Evolutionary conservation across 2,329 filamentous ascomycete species (phyloP).

Genomic region (Fusarium caatingaense): DNA sequence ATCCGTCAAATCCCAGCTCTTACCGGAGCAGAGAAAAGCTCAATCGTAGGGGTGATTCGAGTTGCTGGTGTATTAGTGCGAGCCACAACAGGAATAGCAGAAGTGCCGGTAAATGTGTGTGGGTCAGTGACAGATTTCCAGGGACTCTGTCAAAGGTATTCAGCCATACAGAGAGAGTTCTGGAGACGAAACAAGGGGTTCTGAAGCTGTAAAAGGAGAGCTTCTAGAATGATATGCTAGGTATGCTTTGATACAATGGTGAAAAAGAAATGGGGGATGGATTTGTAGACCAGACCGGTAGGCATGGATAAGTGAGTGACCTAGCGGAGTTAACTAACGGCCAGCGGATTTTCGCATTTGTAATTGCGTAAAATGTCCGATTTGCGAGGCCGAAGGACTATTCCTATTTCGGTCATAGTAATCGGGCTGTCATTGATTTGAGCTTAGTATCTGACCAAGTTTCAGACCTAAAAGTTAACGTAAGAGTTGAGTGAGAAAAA

Average conservation of each 20-base stretch:
- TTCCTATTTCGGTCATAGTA: conserved; percentile 21
- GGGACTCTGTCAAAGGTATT: background rate
- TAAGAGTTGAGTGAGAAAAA: conserved; percentile 11
- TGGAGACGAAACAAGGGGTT: conserved; percentile 8
- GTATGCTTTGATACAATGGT: conserved; percentile 6
- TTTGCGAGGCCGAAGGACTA: conserved; percentile 34
- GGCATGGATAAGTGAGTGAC: conserved; percentile 13
- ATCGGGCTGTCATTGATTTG: conserved; percentile 7
- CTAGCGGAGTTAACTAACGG: conserved; percentile 39
- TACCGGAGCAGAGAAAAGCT: conserved; percentile 6
- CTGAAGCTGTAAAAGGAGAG: background rate
- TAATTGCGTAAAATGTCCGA: conserved; percentile 41
- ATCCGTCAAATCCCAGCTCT: conserved; percentile 10
- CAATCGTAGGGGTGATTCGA: conserved; percentile 25
- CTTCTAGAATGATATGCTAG: conserved; percentile 1
- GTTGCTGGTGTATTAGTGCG: conserved; percentile 39
- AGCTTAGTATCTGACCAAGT: conserved; percentile 29
- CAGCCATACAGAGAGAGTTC: background rate
- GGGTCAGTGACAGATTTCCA: conserved; percentile 37
- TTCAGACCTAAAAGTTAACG: conserved; percentile 13
- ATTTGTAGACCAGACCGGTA: background rate
- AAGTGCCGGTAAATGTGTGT: conserved; percentile 34
- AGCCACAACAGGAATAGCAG: conserved; percentile 41
- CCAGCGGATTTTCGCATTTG: conserved; percentile 39
- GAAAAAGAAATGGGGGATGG: conserved; percentile 27